Evolutionary conservation across 2,329 filamentous ascomycete species (phyloP), one percentile per base, ranked within the genome.

Genomic region (Onygena corvina): DNA sequence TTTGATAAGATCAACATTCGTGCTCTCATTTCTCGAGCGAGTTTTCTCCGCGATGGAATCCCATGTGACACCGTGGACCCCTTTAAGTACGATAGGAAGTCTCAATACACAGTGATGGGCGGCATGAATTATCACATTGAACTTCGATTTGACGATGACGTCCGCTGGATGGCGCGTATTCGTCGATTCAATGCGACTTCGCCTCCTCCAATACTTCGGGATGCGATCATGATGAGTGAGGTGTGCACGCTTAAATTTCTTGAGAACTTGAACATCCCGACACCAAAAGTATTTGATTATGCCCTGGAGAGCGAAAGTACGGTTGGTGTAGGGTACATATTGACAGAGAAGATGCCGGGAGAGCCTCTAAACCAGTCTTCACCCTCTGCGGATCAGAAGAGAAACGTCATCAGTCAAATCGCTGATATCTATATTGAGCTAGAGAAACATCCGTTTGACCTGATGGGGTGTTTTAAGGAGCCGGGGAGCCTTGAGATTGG

Each of bases 101-200:
- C 52, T 18, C 60, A 57, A 42, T 63, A 56, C 31, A 64, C 65
- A 4, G 61, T 70, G 0, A 72, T 73, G 65, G 68, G 68, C 1
- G 66, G 67, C 2, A 69, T 67, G 64, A 71, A 73, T 53, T 73
- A 67, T 54, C 67, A 73, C 52, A 53, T 69, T 34, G 63, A 68
- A 31, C 55, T 73, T 46, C 50, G 45, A 4, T 74, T 74, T 51
- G 61, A 69, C 3, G 70, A 73, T 54, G 66, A 66, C 34, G 52
- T 68, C 21, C 59, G 52, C 40, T 73, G 69, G 71, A 59, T 73
- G 1, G 67, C 67, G 14, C 63, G 70, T 9, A 64, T 72, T 44
- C 67, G 65, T 46, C 63, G 65, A 51, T 61, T 56, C 50, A 69
- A 71, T 49, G 62, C 63, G n/a, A 40, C 47, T 7, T 40, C 47